These are phyloP conservation scores for Mucor mucedo DNA, from an alignment of 371 early-diverging fungal genomes.

Conservation along the genomic window DNA sequence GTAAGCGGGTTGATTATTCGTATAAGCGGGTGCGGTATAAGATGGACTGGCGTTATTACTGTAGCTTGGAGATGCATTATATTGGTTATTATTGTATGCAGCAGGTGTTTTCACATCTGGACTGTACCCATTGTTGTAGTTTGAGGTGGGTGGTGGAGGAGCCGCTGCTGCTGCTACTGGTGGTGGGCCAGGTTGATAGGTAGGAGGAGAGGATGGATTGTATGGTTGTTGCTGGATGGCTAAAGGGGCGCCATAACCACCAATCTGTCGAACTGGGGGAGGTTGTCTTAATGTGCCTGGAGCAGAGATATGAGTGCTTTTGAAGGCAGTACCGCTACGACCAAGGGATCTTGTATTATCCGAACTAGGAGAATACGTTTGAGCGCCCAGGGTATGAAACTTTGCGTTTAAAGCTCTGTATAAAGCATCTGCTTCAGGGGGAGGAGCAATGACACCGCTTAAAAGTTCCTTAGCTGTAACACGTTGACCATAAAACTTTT, in stretches of 20 bases:
- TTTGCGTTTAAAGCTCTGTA: slow-evolving; percentile 77
- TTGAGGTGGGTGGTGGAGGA: background rate
- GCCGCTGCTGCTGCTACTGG: background rate
- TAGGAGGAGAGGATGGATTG: slow-evolving; percentile 1
- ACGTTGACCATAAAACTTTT: slow-evolving; percentile 83
- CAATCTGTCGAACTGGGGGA: slow-evolving; percentile 30
- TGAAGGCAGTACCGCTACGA: slow-evolving; percentile 21
- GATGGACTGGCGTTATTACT: slow-evolving; percentile 1
- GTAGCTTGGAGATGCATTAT: background rate
- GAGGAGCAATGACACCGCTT: slow-evolving; percentile 75
- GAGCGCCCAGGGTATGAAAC: slow-evolving; percentile 21
- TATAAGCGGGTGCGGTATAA: background rate
- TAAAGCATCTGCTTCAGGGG: slow-evolving; percentile 84
- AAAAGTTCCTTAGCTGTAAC: slow-evolving; percentile 86
- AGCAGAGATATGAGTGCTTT: slow-evolving; percentile 33
- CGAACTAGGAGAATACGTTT: slow-evolving; percentile 23
- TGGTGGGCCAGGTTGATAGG: background rate
- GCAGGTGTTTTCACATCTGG: slow-evolving; percentile 17
- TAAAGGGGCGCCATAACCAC: slow-evolving; percentile 27
- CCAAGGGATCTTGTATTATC: slow-evolving; percentile 18
- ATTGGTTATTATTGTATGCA: background rate
- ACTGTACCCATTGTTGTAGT: slow-evolving; percentile 11
- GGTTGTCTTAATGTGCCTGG: slow-evolving; percentile 39
- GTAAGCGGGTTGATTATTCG: background rate
- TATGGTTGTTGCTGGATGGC: slow-evolving; percentile 12